Conservation (phyloP, 306 rosid species). For the Macrotyloma uniflorum region DNA sequence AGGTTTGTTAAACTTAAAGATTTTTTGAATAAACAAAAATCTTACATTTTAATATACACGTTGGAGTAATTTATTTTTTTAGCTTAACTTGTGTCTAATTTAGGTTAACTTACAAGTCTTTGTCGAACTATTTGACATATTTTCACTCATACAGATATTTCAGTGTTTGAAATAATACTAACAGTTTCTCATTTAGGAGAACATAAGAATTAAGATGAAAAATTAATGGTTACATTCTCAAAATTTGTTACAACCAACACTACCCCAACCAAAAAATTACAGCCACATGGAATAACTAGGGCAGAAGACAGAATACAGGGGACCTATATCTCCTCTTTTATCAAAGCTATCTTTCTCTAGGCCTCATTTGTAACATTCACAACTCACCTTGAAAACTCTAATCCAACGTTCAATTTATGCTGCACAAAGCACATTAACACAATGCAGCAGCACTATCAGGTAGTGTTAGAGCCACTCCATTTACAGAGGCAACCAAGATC, state of each 20-base stretch:
- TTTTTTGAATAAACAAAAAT: too few relatives aligned
- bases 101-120: too few relatives aligned
- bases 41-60: too few relatives aligned
- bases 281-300: conserved; percentile 16
- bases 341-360: background rate
- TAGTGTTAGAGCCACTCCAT: background rate
- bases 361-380: conserved; percentile 11
- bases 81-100: too few relatives aligned
- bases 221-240: conserved; percentile 1
- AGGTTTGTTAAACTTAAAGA: too few relatives aligned
- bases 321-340: background rate
- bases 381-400: conserved; percentile 4
- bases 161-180: background rate
- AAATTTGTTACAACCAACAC: conserved; percentile 13
- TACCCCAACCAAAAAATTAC: background rate
- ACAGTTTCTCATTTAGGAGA: background rate
- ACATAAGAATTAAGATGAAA: background rate
- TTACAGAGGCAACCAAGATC: background rate
- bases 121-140: too few relatives aligned
- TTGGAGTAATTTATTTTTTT: too few relatives aligned
- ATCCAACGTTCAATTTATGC: conserved; percentile 14
- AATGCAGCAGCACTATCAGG: background rate
- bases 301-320: background rate
- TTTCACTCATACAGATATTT: background rate
- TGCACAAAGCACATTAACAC: background rate